Base-by-base conservation (phyloP, 2,329 filamentous ascomycete genomes). In the Aspergillus hortae region DNA sequence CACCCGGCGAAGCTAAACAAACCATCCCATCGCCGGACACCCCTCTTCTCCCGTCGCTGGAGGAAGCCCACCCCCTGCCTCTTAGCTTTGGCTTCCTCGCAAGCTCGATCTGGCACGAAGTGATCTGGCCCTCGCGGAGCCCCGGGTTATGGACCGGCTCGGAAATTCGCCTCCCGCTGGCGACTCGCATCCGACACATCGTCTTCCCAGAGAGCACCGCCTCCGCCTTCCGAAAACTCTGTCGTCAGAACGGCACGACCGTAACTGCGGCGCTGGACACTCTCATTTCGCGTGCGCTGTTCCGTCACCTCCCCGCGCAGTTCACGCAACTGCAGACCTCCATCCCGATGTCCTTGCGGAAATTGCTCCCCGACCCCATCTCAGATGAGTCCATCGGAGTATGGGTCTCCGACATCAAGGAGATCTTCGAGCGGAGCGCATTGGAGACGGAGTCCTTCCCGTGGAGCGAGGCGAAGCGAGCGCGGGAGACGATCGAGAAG, bases 251-350 rank as follows among this genome's bases (percentile, higher is more conserved):
- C 48, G 53, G 49, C 12, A 72, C 74, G 0, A 77, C 71, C 4
- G 63, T 77, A 35, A 77, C 74, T 3, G 71, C 68, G 7, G 62
- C 68, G 1, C 50, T 78, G 19, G 67, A 76, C 52, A 67, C 66
- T 0, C 49, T 74, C 19, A 38, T 77, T 25, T 73, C 74, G 1
- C 65, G 67, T 11, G 62, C 70, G 0, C 44, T 77, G 2, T 71
- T 77, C 49, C 27, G 58, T 1, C 57, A 72, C 17, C 52, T 71
- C 4, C 61, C 66, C 0, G 46, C 56, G 4, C 49, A 59, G 4
- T 73, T 54, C 48, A 67, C 70, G 0, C 61, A 48, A 7, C 45
- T 78, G 3, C 55, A 49, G 4, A 68, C 67, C 42, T 57, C 57
- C 6, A 66, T 69, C 1, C 66, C 74, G 0, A 65, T 77, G 14